Percentiles rank a stretch among this genome's conserved stretches.
Conservation (phyloP, 352 stramenopile genomes). For the Pythium dissimile region DNA sequence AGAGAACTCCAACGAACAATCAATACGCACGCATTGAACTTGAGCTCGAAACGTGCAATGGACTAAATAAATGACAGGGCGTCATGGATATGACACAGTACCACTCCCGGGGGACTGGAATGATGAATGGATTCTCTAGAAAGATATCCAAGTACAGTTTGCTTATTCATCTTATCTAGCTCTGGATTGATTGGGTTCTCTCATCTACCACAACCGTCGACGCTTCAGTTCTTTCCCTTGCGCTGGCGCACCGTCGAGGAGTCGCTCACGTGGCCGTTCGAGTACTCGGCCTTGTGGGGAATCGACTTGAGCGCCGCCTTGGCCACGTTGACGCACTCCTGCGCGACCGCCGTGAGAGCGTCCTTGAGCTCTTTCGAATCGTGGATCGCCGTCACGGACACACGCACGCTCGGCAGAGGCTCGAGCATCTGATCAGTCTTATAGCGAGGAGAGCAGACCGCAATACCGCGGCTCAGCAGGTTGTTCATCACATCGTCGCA, state of each 20-base stretch:
- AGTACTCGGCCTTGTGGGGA: constrained; percentile 15
- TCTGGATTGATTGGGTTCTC: no score
- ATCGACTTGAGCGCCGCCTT: constrained; percentile 39
- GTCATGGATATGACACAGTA: no score
- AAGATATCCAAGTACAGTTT: not conserved
- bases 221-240: constrained; percentile 29
- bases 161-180: not conserved
- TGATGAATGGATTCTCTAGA: no score
- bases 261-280: constrained; percentile 10
- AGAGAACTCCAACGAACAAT: no score
- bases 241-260: constrained; percentile 38
- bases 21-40: no score
- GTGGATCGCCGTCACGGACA: constrained; percentile 74
- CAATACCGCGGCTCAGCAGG: constrained; percentile 55
- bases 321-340: constrained; percentile 50
- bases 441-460: constrained; percentile 71
- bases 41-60: no score
- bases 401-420: constrained; percentile 65
- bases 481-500: constrained; percentile 67
- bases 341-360: constrained; percentile 53
- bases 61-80: no score
- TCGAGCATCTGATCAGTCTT: constrained; percentile 61
- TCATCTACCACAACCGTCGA: no score
- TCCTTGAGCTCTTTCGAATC: constrained; percentile 46
- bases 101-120: no score